Evolutionary conservation across 1,284 basidiomycete species (phyloP).

Genomic region (Trichosporon sp.): DNA sequence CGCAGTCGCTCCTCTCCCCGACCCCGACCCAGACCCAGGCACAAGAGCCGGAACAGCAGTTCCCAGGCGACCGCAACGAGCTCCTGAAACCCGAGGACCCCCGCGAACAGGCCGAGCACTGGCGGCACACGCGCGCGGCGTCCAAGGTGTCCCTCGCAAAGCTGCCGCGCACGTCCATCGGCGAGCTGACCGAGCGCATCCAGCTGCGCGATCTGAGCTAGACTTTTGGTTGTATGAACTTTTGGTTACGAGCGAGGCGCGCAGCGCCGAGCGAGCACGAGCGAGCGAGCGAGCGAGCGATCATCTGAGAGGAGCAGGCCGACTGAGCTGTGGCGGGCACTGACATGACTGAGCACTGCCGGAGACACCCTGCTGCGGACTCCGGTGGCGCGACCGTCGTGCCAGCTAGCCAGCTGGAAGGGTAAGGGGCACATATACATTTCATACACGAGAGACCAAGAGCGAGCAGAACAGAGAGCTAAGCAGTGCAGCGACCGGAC

Average conservation of each 20-base stretch:
- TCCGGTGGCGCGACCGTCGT: too few species aligned
- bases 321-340: too few species aligned
- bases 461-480: background rate
- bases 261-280: too few species aligned
- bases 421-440: background rate
- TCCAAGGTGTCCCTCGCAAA: constrained; percentile 66
- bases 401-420: too few species aligned
- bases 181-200: constrained; percentile 8
- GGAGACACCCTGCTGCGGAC: too few species aligned
- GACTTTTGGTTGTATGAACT: background rate
- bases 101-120: constrained; percentile 61
- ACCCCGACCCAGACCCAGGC: background rate
- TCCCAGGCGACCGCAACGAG: constrained; percentile 54
- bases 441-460: background rate
- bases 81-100: background rate
- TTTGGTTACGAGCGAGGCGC: background rate
- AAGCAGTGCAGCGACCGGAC: too few species aligned
- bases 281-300: too few species aligned
- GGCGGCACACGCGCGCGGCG: constrained; percentile 75
- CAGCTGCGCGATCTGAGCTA: background rate
- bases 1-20: background rate
- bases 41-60: constrained; percentile 42
- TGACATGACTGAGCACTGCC: too few species aligned
- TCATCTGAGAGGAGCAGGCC: too few species aligned
- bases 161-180: constrained; percentile 11